A percentile compares a stretch with the other conserved stretches of the same genome.
Evolutionary conservation across 768 basidiomycete species (phyloP).

Genomic region (Termitomyces sp.): DNA sequence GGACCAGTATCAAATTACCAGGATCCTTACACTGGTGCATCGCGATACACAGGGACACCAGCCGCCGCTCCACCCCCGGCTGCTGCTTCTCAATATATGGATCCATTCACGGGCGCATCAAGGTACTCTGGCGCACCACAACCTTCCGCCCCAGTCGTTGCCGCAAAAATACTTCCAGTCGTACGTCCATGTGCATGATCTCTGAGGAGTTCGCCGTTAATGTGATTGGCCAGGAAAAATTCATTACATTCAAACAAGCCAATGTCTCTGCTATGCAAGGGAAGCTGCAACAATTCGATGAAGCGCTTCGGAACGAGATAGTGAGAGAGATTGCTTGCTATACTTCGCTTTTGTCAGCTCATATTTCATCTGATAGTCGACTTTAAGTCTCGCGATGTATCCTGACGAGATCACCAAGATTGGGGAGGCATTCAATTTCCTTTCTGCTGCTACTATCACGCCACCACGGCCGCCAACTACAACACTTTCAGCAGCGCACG

Average conservation of each 20-base stretch:
- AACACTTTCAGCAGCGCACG: conserved; percentile 42
- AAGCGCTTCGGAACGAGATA: conserved; percentile 61
- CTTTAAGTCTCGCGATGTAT: conserved; percentile 66
- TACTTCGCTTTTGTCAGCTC: background rate
- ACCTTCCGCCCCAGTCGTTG: conserved; percentile 28
- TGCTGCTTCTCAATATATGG: conserved; percentile 37
- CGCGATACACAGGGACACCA: conserved; percentile 50
- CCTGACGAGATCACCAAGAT: conserved; percentile 56
- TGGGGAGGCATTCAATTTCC: conserved; percentile 61
- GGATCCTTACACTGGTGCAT: conserved; percentile 75
- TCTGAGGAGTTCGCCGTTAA: background rate
- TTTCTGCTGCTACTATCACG: conserved; percentile 45
- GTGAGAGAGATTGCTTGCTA: conserved; percentile 41
- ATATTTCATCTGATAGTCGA: conserved; percentile 44
- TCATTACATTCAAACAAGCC: conserved; percentile 82
- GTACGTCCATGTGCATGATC: conserved; percentile 27
- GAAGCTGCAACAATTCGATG: conserved; percentile 76
- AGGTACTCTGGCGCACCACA: conserved; percentile 49
- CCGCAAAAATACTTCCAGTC: conserved; percentile 47
- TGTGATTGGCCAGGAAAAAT: conserved; percentile 42
- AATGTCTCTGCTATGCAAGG: conserved; percentile 73
- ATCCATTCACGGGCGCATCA: conserved; percentile 72
- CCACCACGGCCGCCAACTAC: conserved; percentile 27
- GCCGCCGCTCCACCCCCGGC: conserved; percentile 29
- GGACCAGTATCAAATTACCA: conserved; percentile 36